Evolutionary conservation across 768 basidiomycete species (phyloP).

Genomic region (Suillus subluteus): DNA sequence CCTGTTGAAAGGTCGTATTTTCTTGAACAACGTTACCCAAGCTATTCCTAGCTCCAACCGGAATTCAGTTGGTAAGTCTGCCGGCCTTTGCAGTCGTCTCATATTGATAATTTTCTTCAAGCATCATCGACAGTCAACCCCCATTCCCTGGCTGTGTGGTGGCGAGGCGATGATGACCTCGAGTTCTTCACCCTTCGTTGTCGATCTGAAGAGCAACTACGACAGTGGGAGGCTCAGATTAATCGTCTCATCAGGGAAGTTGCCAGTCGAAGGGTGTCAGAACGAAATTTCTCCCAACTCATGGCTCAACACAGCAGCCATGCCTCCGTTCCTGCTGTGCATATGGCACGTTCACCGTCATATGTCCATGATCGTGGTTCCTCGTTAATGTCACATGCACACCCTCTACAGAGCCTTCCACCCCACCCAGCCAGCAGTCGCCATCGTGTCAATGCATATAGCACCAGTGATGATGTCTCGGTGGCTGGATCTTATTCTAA

Average conservation of each 20-base stretch:
- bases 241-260: constrained; percentile 84
- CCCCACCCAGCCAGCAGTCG: constrained; percentile 39
- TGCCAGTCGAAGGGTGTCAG: constrained; percentile 68
- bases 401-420: constrained; percentile 35
- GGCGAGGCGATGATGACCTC: constrained; percentile 91
- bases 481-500: constrained; percentile 35
- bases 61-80: constrained; percentile 59
- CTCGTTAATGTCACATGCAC: constrained; percentile 35
- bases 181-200: constrained; percentile 96
- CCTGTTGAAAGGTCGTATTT: constrained; percentile 94
- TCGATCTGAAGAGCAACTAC: constrained; percentile 88
- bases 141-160: constrained; percentile 88
- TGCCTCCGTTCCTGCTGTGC: constrained; percentile 42
- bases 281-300: constrained; percentile 62
- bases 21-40: constrained; percentile 92
- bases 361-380: constrained; percentile 41
- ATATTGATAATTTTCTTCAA: constrained; percentile 24
- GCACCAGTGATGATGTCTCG: constrained; percentile 40
- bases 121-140: constrained; percentile 56
- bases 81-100: neutral
- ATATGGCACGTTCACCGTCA: constrained; percentile 38
- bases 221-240: constrained; percentile 90
- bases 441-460: constrained; percentile 39
- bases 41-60: constrained; percentile 66
- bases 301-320: constrained; percentile 41